Conservation (phyloP, 2,329 filamentous ascomycete species). For the Alternaria infectoria region DNA sequence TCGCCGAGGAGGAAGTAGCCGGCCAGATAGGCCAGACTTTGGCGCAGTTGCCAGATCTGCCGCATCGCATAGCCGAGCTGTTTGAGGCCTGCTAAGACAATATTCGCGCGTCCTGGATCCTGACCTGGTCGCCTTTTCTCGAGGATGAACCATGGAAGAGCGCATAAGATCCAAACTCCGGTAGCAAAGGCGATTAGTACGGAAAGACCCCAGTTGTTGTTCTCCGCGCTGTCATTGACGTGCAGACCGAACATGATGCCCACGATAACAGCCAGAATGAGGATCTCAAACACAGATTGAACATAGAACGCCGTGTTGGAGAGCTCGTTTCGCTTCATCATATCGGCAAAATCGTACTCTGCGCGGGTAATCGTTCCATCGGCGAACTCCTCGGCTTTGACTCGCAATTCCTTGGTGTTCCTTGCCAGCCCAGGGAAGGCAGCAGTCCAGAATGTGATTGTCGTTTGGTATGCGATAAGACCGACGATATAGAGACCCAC, state of each 20-base stretch:
- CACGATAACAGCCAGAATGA: slow-evolving; percentile 43
- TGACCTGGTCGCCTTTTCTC: slow-evolving; percentile 70
- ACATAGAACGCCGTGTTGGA: slow-evolving; percentile 70
- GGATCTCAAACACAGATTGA: slow-evolving; percentile 66
- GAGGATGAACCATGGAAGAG: slow-evolving; percentile 70
- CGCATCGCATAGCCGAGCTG: slow-evolving; percentile 62
- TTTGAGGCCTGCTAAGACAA: slow-evolving; percentile 65
- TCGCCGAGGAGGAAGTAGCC: slow-evolving; percentile 73
- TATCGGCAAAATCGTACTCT: slow-evolving; percentile 60
- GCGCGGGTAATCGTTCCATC: slow-evolving; percentile 61
- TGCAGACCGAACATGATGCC: slow-evolving; percentile 61
- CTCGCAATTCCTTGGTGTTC: slow-evolving; percentile 60
- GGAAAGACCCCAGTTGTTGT: slow-evolving; percentile 71
- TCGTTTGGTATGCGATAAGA: slow-evolving; percentile 70
- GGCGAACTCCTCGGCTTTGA: slow-evolving; percentile 55
- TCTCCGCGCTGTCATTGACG: slow-evolving; percentile 63
- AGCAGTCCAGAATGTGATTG: slow-evolving; percentile 71
- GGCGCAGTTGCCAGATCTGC: slow-evolving; percentile 69
- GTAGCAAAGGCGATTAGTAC: slow-evolving; percentile 71
- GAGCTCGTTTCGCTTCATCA: slow-evolving; percentile 66
- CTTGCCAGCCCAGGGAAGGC: slow-evolving; percentile 65
- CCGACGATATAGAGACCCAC: slow-evolving; percentile 71
- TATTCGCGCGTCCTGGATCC: slow-evolving; percentile 57
- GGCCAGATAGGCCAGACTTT: slow-evolving; percentile 68
- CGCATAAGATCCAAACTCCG: slow-evolving; percentile 68